Percentiles rank a stretch among this genome's conserved stretches.
Evolutionary conservation across 768 basidiomycete species (phyloP).

Genomic region (Hysterangium stoloniferum): DNA sequence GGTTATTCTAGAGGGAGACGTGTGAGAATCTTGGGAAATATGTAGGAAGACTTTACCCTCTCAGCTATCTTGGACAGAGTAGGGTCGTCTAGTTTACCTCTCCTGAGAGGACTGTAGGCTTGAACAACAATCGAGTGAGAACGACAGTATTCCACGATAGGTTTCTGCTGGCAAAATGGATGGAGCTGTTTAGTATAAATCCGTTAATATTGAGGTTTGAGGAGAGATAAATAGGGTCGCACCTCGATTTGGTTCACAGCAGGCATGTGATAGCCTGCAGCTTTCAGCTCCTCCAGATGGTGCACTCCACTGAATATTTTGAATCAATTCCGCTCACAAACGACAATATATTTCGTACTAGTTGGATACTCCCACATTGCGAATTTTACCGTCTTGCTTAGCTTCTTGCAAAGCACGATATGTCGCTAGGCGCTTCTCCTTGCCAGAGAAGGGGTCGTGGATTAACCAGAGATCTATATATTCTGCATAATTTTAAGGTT

Average conservation of each 20-base stretch:
- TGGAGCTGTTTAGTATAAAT: slow-evolving; percentile 44
- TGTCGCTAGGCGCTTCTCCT: slow-evolving; percentile 19
- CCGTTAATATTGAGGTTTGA: neutral
- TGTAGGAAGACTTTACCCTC: slow-evolving; percentile 12
- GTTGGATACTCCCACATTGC: slow-evolving; percentile 22
- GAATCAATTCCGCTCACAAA: neutral
- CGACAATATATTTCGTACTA: slow-evolving; percentile 2
- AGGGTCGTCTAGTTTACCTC: slow-evolving; percentile 17
- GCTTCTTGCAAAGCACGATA: slow-evolving; percentile 20
- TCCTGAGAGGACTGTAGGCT: slow-evolving; percentile 26
- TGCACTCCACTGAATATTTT: slow-evolving; percentile 14
- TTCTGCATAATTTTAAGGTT: slow-evolving; percentile 7
- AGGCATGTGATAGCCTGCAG: slow-evolving; percentile 15
- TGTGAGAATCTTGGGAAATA: neutral
- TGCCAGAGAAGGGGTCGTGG: slow-evolving; percentile 22
- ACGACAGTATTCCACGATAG: slow-evolving; percentile 10
- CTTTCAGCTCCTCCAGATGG: slow-evolving; percentile 17
- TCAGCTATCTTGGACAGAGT: slow-evolving; percentile 17
- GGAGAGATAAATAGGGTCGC: neutral
- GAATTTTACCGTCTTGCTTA: slow-evolving; percentile 17
- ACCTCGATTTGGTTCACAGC: slow-evolving; percentile 22
- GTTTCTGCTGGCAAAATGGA: slow-evolving; percentile 50
- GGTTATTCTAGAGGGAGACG: slow-evolving; percentile 18
- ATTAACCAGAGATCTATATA: slow-evolving; percentile 27
- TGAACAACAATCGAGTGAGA: slow-evolving; percentile 15